Base-by-base conservation (phyloP, 306 rosid species). In the Purshia tridentata region DNA sequence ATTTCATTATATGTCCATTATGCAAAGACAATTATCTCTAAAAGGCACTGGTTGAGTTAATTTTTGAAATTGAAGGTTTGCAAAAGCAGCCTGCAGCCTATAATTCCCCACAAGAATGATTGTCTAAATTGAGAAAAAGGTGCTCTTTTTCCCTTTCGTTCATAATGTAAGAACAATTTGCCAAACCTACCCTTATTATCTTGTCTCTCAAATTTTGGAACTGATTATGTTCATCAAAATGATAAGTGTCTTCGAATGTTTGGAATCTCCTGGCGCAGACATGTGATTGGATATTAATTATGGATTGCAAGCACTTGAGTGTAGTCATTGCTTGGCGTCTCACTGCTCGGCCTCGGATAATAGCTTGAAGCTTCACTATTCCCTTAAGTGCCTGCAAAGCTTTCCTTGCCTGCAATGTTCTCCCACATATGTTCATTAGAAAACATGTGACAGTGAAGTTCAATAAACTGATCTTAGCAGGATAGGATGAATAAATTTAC, bases 311-410 rank as follows among this genome's bases (percentile, higher is more conserved):
- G 77, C 92, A 77, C 82, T 88, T 89, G 5, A 94, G 87, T 58
- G 98, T 89, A 57, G 82, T 87, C 67, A 89, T 81, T 20, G 97
- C 92, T 86, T 94, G 97, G 65, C 97, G 94, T 64, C 98, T 84
- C 57, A 94, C 98, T 47, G 96, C 94, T 80, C 90, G 75, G 64
- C 98, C 98, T 6, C 98, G 83, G 18, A 94, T 91, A 50, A 94
- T 84, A 15, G 98, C 98, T 86, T 94, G 98, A 60, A 94, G 98
- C 76, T 79, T 94, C 81, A 94, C 98, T 72, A 94, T 91, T 75
- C 98, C 98, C 85, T 86, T 91, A 74, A 94, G 78, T 80, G 98
- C 98, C 67, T 88, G 63, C 85, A 89, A 78, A 52, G 98, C 98
- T 77, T 89, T 89, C 81, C 79, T 94, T 73, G 98, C 97, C 98